phyloP scores from a whole-genome alignment of 2,329 filamentous ascomycete species.

The Talaromyces sp. region DNA sequence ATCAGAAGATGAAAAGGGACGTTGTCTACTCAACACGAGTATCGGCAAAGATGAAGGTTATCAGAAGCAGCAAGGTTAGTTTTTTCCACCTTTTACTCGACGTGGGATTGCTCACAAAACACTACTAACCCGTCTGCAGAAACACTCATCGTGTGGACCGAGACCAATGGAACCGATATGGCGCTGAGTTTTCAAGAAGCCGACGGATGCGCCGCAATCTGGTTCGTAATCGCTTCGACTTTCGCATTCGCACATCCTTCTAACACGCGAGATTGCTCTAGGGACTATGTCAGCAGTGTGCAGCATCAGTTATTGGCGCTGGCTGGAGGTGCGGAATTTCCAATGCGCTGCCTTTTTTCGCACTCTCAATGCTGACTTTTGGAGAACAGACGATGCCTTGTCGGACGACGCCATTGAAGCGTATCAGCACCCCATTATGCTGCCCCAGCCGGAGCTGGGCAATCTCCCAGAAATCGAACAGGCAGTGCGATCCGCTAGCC shows the following conservation, averaged over 20 bases:
- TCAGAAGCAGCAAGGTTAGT: conserved; percentile 86
- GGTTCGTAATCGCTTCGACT: conserved; percentile 49
- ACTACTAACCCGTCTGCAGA: conserved; percentile 49
- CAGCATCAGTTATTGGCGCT: conserved; percentile 67
- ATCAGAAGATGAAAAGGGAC: conserved; percentile 83
- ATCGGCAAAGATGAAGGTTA: conserved; percentile 94
- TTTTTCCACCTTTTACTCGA: background rate
- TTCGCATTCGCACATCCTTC: background rate
- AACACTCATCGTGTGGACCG: conserved; percentile 97
- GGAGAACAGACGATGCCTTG: conserved; percentile 65
- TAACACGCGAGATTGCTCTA: conserved; percentile 31
- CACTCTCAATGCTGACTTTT: conserved; percentile 11
- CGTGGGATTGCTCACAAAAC: conserved; percentile 15
- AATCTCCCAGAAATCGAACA: conserved; percentile 80
- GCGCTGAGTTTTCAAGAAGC: conserved; percentile 96
- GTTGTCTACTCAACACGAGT: conserved; percentile 78
- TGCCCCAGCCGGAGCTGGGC: conserved; percentile 74
- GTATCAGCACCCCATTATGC: conserved; percentile 58
- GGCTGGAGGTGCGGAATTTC: conserved; percentile 46
- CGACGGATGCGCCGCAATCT: conserved; percentile 87
- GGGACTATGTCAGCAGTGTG: conserved; percentile 85
- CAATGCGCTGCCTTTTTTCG: conserved; percentile 18
- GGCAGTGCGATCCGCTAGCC: conserved; percentile 72
- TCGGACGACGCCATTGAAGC: conserved; percentile 81
- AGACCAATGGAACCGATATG: conserved; percentile 88